A percentile compares a stretch with the other conserved stretches of the same genome.
These are phyloP conservation scores for Sordariomycetes sp. DNA, from an alignment of 2,329 filamentous ascomycete genomes.

Conservation along the genomic window DNA sequence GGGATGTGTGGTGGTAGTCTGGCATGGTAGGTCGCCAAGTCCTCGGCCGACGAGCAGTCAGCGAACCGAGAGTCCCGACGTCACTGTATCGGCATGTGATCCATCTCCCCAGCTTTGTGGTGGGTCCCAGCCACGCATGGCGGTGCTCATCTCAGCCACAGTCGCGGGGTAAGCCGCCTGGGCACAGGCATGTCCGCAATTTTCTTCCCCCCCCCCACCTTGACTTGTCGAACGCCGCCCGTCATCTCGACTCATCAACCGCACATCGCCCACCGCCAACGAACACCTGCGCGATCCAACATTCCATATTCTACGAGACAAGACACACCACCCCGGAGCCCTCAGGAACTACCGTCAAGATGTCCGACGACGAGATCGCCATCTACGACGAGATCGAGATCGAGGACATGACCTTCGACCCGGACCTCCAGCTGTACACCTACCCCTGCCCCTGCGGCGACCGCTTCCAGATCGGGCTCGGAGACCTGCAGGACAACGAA, in stretches of 20 bases:
- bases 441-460: constrained; percentile 97
- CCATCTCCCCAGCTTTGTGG: neutral
- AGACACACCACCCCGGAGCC: too few species aligned
- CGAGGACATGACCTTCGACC: constrained; percentile 92
- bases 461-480: constrained; percentile 80
- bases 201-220: neutral
- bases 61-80: neutral
- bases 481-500: constrained; percentile 74
- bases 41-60: neutral
- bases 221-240: neutral
- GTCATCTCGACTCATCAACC: neutral
- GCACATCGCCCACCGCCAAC: neutral
- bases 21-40: neutral
- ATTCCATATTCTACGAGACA: neutral
- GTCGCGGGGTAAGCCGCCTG: neutral
- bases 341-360: constrained; percentile 15
- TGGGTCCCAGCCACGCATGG: neutral
- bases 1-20: neutral
- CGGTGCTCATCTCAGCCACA: neutral
- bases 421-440: constrained; percentile 73
- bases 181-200: neutral
- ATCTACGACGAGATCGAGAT: constrained; percentile 96
- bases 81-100: neutral
- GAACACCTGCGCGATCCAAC: neutral
- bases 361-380: constrained; percentile 46